A percentile compares a stretch with the other conserved stretches of the same genome.
Evolutionary conservation across 768 basidiomycete species (phyloP).

Genomic region (Lactarius quietus): DNA sequence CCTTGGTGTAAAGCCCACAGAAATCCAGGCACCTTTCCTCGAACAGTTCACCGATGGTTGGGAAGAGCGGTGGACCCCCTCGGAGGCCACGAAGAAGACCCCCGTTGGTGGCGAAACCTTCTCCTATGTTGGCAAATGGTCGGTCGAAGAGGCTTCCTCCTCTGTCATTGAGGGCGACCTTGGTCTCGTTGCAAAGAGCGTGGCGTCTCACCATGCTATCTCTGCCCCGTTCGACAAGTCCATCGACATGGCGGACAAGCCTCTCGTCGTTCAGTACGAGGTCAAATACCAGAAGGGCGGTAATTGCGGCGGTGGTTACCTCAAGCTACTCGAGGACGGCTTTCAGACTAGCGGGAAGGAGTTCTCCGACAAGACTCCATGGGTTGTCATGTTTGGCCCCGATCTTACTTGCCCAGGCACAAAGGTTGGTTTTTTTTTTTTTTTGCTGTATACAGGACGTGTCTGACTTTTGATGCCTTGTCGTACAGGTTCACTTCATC

Average conservation of each 20-base stretch:
- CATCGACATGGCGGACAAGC: conserved; percentile 77
- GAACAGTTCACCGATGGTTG: conserved; percentile 96
- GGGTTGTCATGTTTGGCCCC: conserved; percentile 97
- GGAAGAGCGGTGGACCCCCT: conserved; percentile 90
- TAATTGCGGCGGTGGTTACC: conserved; percentile 98
- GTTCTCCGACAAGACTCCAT: conserved; percentile 90
- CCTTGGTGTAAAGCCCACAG: conserved; percentile 52
- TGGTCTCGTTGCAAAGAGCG: conserved; percentile 92
- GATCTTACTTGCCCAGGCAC: conserved; percentile 91
- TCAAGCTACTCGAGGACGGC: conserved; percentile 92
- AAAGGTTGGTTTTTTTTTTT: conserved; percentile 50
- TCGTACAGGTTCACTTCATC: conserved; percentile 87
- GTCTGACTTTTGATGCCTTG: background rate
- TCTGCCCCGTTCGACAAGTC: conserved; percentile 82
- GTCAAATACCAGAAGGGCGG: conserved; percentile 99
- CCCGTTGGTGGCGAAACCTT: conserved; percentile 94
- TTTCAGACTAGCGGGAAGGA: conserved; percentile 93
- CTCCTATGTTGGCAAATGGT: conserved; percentile 97
- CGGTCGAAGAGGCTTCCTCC: conserved; percentile 82
- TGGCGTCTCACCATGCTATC: conserved; percentile 98
- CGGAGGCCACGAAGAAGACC: conserved; percentile 97
- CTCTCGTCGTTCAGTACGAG: conserved; percentile 96
- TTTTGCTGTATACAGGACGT: background rate
- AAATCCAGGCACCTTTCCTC: conserved; percentile 83
- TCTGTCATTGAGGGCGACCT: conserved; percentile 80